phyloP scores from a whole-genome alignment of 371 early-diverging fungal species.

The Mucor plumbeus region DNA sequence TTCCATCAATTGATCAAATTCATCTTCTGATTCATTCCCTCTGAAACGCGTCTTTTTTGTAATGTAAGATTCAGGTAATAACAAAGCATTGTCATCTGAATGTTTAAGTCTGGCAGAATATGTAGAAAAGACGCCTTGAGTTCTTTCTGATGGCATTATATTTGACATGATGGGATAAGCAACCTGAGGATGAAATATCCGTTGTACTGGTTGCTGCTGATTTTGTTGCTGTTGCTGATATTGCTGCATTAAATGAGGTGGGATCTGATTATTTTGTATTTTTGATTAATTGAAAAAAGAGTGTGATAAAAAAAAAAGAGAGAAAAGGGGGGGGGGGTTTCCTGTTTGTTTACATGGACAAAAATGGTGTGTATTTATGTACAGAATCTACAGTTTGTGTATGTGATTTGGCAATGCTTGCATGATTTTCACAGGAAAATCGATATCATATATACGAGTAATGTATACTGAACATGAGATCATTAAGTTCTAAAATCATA shows the following conservation, averaged over 20 bases:
- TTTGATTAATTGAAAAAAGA: neutral
- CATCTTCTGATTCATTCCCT: conserved; percentile 37
- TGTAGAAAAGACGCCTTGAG: conserved; percentile 51
- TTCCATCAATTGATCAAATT: conserved; percentile 42
- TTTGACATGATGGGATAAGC: conserved; percentile 33
- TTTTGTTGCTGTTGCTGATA: conserved; percentile 13
- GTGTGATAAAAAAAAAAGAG: neutral
- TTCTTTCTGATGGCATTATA: conserved; percentile 21
- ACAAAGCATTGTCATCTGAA: conserved; percentile 51
- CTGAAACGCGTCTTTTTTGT: conserved; percentile 39
- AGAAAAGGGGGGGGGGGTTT: neutral
- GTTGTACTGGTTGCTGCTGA: neutral
- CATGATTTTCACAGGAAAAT: neutral
- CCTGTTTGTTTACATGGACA: neutral
- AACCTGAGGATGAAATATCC: conserved; percentile 20
- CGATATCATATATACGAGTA: no score
- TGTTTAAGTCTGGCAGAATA: conserved; percentile 51
- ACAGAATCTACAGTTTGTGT: neutral
- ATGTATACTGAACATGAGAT: no score
- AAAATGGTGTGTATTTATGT: neutral
- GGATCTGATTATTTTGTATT: conserved; percentile 16
- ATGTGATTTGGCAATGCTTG: neutral
- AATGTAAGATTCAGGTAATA: conserved; percentile 49
- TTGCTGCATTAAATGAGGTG: conserved; percentile 9
- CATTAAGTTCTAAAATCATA: no score